phyloP scores from a whole-genome alignment of 1,284 basidiomycete species.

The Ganoderma meredithae region DNA sequence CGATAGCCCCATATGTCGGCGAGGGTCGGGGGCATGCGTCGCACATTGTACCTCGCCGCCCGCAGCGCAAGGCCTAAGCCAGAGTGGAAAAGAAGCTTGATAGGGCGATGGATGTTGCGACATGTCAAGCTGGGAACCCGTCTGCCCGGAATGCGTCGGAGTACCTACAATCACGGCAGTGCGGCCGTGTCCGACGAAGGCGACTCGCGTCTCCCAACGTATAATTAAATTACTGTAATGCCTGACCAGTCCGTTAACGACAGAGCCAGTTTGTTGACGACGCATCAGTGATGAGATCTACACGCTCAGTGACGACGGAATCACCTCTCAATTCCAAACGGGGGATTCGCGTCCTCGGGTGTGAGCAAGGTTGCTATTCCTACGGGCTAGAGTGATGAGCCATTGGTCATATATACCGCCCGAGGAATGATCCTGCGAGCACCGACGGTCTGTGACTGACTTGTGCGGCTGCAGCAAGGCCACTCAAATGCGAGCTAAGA shows the following conservation, averaged over 20 bases:
- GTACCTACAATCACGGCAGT: not conserved
- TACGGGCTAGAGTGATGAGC: conserved; percentile 13
- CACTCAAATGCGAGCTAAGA: conserved; percentile 2
- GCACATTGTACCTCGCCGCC: conserved; percentile 13
- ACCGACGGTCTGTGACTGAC: conserved; percentile 5
- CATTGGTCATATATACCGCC: conserved; percentile 13
- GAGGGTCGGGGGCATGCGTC: conserved; percentile 10
- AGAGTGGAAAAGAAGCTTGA: conserved; percentile 14
- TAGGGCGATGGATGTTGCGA: conserved; percentile 12
- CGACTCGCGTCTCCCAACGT: not conserved
- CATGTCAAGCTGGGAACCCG: conserved; percentile 11
- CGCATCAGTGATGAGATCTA: conserved; percentile 28
- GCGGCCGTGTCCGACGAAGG: not conserved
- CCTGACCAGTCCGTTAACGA: conserved; percentile 22
- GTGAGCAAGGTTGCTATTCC: conserved; percentile 17
- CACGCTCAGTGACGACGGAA: conserved; percentile 16
- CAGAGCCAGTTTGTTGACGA: conserved; percentile 17
- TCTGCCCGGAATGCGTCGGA: conserved; percentile 1
- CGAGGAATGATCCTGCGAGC: not conserved
- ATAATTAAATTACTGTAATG: conserved; percentile 9
- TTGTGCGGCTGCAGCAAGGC: not conserved
- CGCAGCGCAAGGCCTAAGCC: conserved; percentile 3
- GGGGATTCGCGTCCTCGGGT: conserved; percentile 5
- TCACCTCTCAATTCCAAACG: conserved; percentile 17
- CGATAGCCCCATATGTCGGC: conserved; percentile 4